These are phyloP conservation scores for Mucor piriformis DNA, from an alignment of 371 early-diverging fungal genomes.

Conservation along the genomic window DNA sequence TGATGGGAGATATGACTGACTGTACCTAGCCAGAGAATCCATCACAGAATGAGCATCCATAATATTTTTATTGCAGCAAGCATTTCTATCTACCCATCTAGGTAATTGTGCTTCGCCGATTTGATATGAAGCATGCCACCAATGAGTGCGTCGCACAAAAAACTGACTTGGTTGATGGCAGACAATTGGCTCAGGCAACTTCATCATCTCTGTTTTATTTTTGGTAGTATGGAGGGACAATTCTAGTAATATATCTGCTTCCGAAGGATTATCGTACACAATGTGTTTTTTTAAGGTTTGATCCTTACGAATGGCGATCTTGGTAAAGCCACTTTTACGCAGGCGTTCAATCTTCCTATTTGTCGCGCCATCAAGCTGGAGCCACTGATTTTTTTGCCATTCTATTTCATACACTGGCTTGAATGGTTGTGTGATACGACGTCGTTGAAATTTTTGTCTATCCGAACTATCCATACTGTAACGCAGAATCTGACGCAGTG, in stretches of 20 bases:
- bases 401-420: conserved; percentile 23
- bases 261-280: conserved; percentile 11
- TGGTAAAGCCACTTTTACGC: conserved; percentile 14
- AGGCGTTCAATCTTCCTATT: conserved; percentile 20
- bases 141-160: conserved; percentile 13
- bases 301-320: conserved; percentile 19
- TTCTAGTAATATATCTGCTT: conserved; percentile 17
- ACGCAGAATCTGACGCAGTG: conserved; percentile 21
- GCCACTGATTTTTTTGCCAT: conserved; percentile 29
- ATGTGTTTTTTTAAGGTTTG: conserved; percentile 12
- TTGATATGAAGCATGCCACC: conserved; percentile 29
- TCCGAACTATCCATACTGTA: conserved; percentile 22
- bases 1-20: no score
- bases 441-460: conserved; percentile 10
- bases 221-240: not conserved
- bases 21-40: no score
- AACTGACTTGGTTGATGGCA: conserved; percentile 20
- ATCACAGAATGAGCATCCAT: no score
- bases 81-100: not conserved
- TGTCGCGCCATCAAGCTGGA: conserved; percentile 14
- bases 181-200: not conserved
- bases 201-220: not conserved
- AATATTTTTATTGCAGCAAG: not conserved
- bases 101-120: conserved; percentile 35
- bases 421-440: conserved; percentile 11